Base-by-base conservation (phyloP, 2,329 filamentous ascomycete genomes). In the Sclerotinia glacialis region DNA sequence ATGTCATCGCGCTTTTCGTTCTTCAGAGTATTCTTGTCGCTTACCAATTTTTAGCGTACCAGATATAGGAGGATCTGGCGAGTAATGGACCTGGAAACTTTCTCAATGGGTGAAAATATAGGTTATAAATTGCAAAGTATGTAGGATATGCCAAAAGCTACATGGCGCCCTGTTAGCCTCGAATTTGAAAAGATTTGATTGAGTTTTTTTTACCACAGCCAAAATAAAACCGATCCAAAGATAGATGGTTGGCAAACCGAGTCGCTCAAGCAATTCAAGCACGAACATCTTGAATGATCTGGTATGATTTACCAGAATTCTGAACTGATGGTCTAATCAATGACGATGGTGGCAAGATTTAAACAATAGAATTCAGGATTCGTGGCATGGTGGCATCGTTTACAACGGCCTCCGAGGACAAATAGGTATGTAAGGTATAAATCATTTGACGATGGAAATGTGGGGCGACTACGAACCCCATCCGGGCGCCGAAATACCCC, bases 11-110 rank as follows among this genome's bases (percentile, higher is more conserved):
- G 1, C 26, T 40, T 40, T 37, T 18, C 5, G 12, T 42, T 42
- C 5, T 23, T 37, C 9, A 40, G 9, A 37, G 14, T 7, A 5
- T 5, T 40, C 9, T n/a, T 21, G 37, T 40, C 18, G 18, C 54
- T 37, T 56, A 56, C 54, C 58, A 61, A 23, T 61, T 34, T 37
- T 47, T 61, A 50, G 58, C 58, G 42, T 65, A 65, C 63, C 63
- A 65, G n/a, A 65, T 26, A 34, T 42, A 65, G 23, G 63, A 54
- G 21, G 50, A 53, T 42, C 46, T 40, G 18, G 62, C 62, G 26
- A 49, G 34, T 37, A 64, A 34, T 21, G 62, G 62, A 34, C 62
- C 62, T n/a, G 62, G 62, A 42, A 64, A 64, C 4, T 64, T 44
- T 42, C 50, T 47, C 37, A 64, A 64, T 5, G 62, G 62, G n/a